phyloP scores from a whole-genome alignment of 2,329 filamentous ascomycete species.

The Xylaria sp. region DNA sequence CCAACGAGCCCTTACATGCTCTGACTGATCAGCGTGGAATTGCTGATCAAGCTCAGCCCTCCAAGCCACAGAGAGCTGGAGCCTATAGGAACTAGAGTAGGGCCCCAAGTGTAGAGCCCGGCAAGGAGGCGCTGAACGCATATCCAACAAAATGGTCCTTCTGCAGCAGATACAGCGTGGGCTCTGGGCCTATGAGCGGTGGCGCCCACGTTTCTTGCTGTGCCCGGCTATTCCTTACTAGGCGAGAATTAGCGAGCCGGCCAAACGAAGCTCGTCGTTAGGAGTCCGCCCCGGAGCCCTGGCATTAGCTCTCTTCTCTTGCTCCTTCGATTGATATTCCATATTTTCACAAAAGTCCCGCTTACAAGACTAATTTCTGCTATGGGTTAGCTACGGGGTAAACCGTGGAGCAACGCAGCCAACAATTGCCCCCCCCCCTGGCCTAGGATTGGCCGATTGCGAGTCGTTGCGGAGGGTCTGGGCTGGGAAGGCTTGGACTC shows the following conservation, averaged over 20 bases:
- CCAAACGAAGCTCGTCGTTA: constrained; percentile 33
- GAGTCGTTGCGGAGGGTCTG: constrained; percentile 2
- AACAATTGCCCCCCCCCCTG: constrained; percentile 10
- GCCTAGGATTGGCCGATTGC: constrained; percentile 18
- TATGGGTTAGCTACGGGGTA: constrained; percentile 15
- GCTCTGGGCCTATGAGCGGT: constrained; percentile 35
- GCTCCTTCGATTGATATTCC: background rate
- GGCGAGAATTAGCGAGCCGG: constrained; percentile 45
- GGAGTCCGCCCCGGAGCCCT: constrained; percentile 28
- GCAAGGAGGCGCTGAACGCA: constrained; percentile 29
- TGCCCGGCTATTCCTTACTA: constrained; percentile 42
- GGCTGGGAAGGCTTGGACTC: constrained; percentile 4
- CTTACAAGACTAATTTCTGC: constrained; percentile 16
- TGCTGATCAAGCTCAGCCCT: constrained; percentile 32
- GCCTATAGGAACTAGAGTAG: constrained; percentile 15
- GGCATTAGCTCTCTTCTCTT: constrained; percentile 9
- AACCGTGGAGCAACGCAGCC: constrained; percentile 14
- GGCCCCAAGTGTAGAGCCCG: constrained; percentile 18
- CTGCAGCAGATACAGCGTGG: constrained; percentile 38
- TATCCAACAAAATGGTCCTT: constrained; percentile 33
- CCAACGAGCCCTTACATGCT: constrained; percentile 7
- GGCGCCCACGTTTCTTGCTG: constrained; percentile 40
- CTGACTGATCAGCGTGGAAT: constrained; percentile 22
- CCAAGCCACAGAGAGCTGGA: constrained; percentile 29
- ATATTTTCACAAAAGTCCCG: constrained; percentile 16